Evolutionary conservation across 176 grass and related monocot genomes (phyloP), one percentile per base, ranked within the genome.

Genomic region (Lolium perenne): DNA sequence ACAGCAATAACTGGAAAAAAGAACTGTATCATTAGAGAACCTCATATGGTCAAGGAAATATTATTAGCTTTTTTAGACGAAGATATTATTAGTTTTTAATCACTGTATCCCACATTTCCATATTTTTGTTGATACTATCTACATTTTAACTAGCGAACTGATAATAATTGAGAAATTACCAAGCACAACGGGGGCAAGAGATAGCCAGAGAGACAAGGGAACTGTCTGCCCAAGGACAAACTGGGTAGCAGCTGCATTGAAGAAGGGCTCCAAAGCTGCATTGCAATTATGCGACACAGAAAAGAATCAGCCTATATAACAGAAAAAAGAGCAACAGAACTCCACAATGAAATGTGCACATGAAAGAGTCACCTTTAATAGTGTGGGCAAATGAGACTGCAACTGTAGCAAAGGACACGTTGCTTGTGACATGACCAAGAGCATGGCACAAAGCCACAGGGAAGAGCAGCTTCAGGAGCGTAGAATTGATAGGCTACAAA

Each of bases 351-450:
- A 88, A 91, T 62, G 7, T 45, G 53, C 74, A 83, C 15, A 81
- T 69, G 76, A 84, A 83, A 87, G 40, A 54, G 25, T 70, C 74
- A 99, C 97, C 84, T 91, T 99, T 99, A 79, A 99, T 90, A 55
- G 97, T 99, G 80, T 99, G 97, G 18, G 97, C 86, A 83, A 99
- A 99, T 77, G 97, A 99, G 83, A 99, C 97, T 46, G 97, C 92
- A 85, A 99, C 97, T 79, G 97, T 64, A 86, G 97, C 97, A 47
- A 99, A 99, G 8, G 97, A 99, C 41, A 96, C 94, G 25, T 99
- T 99, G 88, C 97, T 99, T 29, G 97, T 99, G 49, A 99, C 85
- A 69, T 99, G 97, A 64, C 97, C 97, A 41, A 99, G 53, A 77
- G 90, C 97, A 91, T 99, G 97, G 90, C 97, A 96, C 68, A 94